Base-by-base conservation (phyloP, 306 rosid species). In the Boehmeria nivea region DNA sequence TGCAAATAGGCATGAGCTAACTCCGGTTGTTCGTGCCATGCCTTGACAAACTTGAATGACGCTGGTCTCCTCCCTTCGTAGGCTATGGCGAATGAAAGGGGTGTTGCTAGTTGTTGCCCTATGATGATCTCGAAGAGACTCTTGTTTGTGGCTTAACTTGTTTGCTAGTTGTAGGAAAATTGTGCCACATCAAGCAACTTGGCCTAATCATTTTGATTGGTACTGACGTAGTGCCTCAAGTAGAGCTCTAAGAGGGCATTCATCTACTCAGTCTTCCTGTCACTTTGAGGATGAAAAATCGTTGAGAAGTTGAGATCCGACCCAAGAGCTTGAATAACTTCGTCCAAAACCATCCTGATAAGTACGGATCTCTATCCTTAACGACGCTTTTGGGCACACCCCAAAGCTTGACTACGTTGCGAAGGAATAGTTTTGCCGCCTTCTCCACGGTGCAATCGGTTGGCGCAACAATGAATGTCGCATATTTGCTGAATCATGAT, bases 121-220 rank as follows among this genome's bases (percentile, higher is more conserved):
- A 40, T 12, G 14, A 40, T 14, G 1, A 40, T 6, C 45, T 40
- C 45, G 7, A 14, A 12, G 4, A 2, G 51, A 11, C 22, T 45
- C 26, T 17, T 19, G 2, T 25, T 6, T 1, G 27, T 47, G 15
- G 53, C 26, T 3, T 11, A 47, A 6, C 12, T 17, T 2, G 5
- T 47, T 1, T 47, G 28, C 14, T n/a, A 21, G 25, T 20, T 54
- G 61, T 43, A 54, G 60, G 23, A 54, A 31, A 24, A 53, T 25
- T 47, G 27, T 0, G 53, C 53, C 11, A 20, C 26, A 47, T 47
- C 53, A 11, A 47, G 53, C 8, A 47, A 22, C 9, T 47, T 25
- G 9, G 6, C 28, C 28, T 3, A 47, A 18, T 47, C 8, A 10
- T 25, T 47, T 12, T 47, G 28, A 20, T 25, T 47, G 2, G 53